Percentiles rank a stretch among this genome's conserved stretches.
Evolutionary conservation across 2,329 filamentous ascomycete genomes (phyloP).

Genomic region (Phaeosphaeriaceae sp.): DNA sequence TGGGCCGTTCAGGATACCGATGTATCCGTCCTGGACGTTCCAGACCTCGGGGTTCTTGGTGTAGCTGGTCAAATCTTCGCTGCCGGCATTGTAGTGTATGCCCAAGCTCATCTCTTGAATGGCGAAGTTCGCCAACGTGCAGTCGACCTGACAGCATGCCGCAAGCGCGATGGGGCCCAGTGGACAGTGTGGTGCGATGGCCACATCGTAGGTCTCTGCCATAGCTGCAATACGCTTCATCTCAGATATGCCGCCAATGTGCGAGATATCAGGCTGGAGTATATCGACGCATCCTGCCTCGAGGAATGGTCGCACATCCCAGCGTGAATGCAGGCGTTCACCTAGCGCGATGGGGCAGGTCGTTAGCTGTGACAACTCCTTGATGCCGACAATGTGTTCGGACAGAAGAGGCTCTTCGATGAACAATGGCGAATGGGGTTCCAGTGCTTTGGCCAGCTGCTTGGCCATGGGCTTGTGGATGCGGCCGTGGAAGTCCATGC

Average conservation of each 20-base stretch:
- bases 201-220: constrained; percentile 77
- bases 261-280: constrained; percentile 75
- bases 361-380: constrained; percentile 64
- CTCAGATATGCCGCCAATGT: constrained; percentile 77
- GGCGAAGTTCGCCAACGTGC: constrained; percentile 67
- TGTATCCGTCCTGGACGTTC: constrained; percentile 71
- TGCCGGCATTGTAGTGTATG: constrained; percentile 74
- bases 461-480: constrained; percentile 84
- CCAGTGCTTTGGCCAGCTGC: constrained; percentile 72
- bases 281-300: constrained; percentile 74
- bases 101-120: constrained; percentile 83
- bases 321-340: constrained; percentile 74
- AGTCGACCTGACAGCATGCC: constrained; percentile 72
- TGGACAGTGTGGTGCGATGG: constrained; percentile 77
- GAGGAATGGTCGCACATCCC: constrained; percentile 77
- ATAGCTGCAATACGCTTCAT: constrained; percentile 73
- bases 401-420: constrained; percentile 77
- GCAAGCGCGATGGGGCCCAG: constrained; percentile 77
- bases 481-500: constrained; percentile 80
- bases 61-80: constrained; percentile 63
- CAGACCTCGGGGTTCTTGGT: constrained; percentile 71
- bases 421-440: constrained; percentile 75
- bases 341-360: constrained; percentile 74
- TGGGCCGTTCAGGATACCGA: constrained; percentile 65
- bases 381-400: constrained; percentile 73